These are phyloP conservation scores for Pterocarpus macrocarpus DNA, from an alignment of 306 rosid genomes.

Conservation along the genomic window DNA sequence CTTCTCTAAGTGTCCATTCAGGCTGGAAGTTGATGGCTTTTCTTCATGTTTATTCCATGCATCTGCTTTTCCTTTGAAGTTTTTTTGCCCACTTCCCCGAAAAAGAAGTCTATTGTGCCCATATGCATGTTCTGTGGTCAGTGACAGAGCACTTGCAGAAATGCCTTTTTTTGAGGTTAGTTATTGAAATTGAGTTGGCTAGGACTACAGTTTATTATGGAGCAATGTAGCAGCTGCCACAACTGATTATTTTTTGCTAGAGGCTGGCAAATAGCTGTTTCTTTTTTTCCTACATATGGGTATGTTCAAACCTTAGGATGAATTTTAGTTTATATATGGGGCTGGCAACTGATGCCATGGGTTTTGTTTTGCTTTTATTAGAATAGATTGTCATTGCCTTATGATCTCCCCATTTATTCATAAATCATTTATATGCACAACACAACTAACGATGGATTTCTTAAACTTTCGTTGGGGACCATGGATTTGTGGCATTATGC, in stretches of 20 bases:
- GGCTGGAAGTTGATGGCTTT: constrained; percentile 10
- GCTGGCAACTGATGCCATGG: no score
- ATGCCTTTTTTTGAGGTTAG: not conserved
- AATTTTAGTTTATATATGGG: not conserved
- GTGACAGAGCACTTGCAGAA: not conserved
- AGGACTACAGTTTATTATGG: not conserved
- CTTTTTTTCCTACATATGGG: not conserved
- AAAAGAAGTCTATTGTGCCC: no score
- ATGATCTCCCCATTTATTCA: not conserved
- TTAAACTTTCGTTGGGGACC: constrained; percentile 2
- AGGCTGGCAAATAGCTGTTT: not conserved
- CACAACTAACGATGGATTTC: constrained; percentile 16
- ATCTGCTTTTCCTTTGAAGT: not conserved
- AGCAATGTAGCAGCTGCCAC: constrained; percentile 10
- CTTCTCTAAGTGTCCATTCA: not conserved
- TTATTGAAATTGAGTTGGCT: constrained; percentile 1
- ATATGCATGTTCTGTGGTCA: not conserved
- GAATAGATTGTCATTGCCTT: constrained; percentile 5
- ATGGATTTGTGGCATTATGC: constrained; percentile 11
- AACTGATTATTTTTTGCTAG: not conserved
- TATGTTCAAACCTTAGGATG: constrained; percentile 13
- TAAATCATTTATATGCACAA: constrained; percentile 4
- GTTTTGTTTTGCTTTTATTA: not conserved
- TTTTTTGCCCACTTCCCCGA: no score
- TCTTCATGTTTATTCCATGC: no score